Percentiles rank a stretch among this genome's conserved stretches.
phyloP scores from a whole-genome alignment of 1,139 yeast genomes.

The Saccharomyces hybrid region DNA sequence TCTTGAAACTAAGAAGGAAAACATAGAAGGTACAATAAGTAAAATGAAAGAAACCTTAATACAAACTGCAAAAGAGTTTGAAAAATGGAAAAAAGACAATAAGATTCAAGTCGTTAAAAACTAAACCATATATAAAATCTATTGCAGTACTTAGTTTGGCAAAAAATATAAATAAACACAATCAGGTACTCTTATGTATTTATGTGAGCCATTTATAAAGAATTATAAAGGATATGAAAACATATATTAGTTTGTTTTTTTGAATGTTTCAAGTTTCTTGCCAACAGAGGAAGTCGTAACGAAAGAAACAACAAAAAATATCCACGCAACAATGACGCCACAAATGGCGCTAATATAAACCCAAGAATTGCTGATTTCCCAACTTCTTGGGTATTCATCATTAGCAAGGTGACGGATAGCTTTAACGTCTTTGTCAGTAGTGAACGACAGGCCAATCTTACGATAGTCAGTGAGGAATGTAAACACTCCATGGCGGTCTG shows the following conservation, averaged over 20 bases:
- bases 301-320: conserved; percentile 61
- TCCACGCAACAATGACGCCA: conserved; percentile 68
- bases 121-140: conserved; percentile 9
- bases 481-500: conserved; percentile 96
- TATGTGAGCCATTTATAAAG: not conserved
- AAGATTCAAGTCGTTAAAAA: conserved; percentile 54
- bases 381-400: conserved; percentile 88
- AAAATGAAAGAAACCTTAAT: conserved; percentile 41
- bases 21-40: conserved; percentile 37
- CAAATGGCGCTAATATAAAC: conserved; percentile 69
- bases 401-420: conserved; percentile 92
- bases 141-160: not conserved
- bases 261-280: conserved; percentile 7
- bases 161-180: not conserved
- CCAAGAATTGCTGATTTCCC: conserved; percentile 92
- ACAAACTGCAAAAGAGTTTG: conserved; percentile 47
- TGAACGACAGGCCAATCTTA: conserved; percentile 67
- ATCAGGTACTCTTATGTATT: not conserved
- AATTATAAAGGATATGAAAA: not conserved
- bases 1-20: conserved; percentile 50
- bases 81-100: conserved; percentile 58
- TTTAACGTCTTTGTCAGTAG: conserved; percentile 60
- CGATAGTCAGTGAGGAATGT: conserved; percentile 75
- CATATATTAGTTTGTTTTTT: conserved; percentile 14
- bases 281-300: conserved; percentile 23